Percentiles rank a stretch among this genome's conserved stretches.
These are phyloP conservation scores for Mycosphaerella sp. DNA, from an alignment of 2,329 filamentous ascomycete species.

Conservation along the genomic window DNA sequence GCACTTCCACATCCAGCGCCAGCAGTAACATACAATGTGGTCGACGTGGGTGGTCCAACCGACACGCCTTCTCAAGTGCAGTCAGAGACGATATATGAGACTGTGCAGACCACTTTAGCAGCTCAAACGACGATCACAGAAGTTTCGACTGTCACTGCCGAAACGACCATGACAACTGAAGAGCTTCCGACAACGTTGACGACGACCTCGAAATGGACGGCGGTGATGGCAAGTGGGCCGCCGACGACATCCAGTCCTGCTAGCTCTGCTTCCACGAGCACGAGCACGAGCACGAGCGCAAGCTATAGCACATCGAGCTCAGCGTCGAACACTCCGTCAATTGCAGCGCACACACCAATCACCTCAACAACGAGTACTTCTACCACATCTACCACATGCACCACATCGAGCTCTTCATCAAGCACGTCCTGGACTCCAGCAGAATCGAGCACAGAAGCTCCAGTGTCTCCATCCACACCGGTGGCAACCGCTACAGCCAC, in stretches of 20 bases:
- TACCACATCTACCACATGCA: not conserved
- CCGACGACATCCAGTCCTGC: not conserved
- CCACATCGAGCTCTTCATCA: not conserved
- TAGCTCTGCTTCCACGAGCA: not conserved
- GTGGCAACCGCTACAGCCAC: not conserved
- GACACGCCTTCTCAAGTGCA: conserved; percentile 9
- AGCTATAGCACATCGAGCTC: conserved; percentile 1
- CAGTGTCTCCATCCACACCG: conserved; percentile 3
- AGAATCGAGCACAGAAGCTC: not conserved
- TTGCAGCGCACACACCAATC: not conserved
- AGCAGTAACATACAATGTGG: conserved; percentile 27
- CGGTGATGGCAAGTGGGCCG: not conserved
- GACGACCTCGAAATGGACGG: conserved; percentile 7
- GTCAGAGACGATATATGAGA: conserved; percentile 22
- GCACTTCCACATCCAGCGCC: conserved; percentile 26
- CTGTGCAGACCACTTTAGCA: conserved; percentile 18
- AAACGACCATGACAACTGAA: not conserved
- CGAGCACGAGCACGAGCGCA: not conserved
- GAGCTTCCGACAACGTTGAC: conserved; percentile 3
- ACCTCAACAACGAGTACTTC: not conserved
- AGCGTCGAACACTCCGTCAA: not conserved
- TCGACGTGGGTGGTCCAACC: conserved; percentile 27
- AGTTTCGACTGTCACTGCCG: conserved; percentile 5
- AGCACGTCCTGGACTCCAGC: not conserved
- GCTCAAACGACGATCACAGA: conserved; percentile 11